Conservation (phyloP, 495 filamentous ascomycete species). For the Penicillium tannophilum region DNA sequence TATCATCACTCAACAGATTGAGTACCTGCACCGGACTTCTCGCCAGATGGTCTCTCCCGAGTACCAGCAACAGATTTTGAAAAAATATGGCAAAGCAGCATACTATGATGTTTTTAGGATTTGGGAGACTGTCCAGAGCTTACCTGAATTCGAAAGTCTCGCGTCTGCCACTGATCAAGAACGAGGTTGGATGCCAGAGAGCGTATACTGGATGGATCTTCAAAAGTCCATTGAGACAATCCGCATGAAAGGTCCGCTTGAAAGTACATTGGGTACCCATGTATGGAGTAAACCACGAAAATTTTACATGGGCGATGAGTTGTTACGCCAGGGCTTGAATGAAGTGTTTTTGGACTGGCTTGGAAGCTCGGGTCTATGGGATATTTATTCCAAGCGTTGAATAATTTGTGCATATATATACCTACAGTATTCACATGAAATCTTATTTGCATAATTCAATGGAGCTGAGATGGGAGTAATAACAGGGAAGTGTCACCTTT, state of each 20-base stretch:
- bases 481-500: no score
- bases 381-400: slow-evolving; percentile 11
- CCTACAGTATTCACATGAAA: no score
- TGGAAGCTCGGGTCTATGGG: slow-evolving; percentile 16
- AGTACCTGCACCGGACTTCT: slow-evolving; percentile 22
- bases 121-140: slow-evolving; percentile 18
- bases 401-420: no score
- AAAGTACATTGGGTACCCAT: slow-evolving; percentile 13
- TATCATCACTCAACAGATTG: slow-evolving; percentile 19
- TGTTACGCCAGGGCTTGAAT: slow-evolving; percentile 26
- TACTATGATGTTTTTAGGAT: slow-evolving; percentile 19
- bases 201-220: slow-evolving; percentile 21
- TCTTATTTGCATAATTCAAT: no score
- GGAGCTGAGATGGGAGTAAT: no score
- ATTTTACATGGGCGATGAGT: slow-evolving; percentile 24
- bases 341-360: slow-evolving; percentile 28
- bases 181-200: slow-evolving; percentile 15
- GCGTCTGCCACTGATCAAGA: slow-evolving; percentile 14
- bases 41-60: slow-evolving; percentile 20
- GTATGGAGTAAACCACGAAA: slow-evolving; percentile 11
- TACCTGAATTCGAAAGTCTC: slow-evolving; percentile 19
- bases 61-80: slow-evolving; percentile 8
- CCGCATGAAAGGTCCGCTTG: slow-evolving; percentile 10
- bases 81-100: slow-evolving; percentile 15
- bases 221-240: slow-evolving; percentile 19